Evolutionary conservation across 331 rosid genomes (phyloP), one percentile per base, ranked within the genome.

Genomic region (Saraca asoca): DNA sequence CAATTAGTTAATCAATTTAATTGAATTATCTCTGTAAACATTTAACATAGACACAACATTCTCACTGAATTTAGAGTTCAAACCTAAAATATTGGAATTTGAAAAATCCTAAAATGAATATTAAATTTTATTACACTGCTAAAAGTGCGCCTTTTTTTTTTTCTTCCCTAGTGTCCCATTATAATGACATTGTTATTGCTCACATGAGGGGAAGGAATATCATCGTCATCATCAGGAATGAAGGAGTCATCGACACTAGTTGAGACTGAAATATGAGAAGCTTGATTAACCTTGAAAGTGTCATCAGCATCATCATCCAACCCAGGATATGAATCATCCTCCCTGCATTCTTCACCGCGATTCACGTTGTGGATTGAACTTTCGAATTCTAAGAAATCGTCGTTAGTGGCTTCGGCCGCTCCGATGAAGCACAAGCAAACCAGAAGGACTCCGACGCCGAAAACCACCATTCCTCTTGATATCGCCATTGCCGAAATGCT

Each of bases 391-490:
- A 2, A 6, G 10, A 13, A 9, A 12, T 12, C 29, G 2, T 5
- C 51, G 10, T 38, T 5, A 1, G 7, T 2, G 42, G 7, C 42
- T 6, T 38, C 64, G 31, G 12, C 42, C 18, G 38, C 9, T 56
- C 66, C 17, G 69, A 43, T 43, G 58, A 62, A 51, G 59, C 52
- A 68, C 14, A 75, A 45, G 37, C 58, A 17, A 68, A 52, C 51
- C 64, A 75, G 58, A 14, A 74, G 13, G 15, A 59, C 14, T 34
- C 19, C 35, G 10, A 59, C 10, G 29, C 64, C 17, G 6, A 59
- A 39, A 7, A 59, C 34, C 39, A 17, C 34, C 50, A 17, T 17
- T 35, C 67, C 49, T 51, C 20, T 48, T 16, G 63, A 51, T 33
- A 14, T 66, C 2, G 78, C 63, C 63, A 66, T 74, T 33, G 10